These are phyloP conservation scores for Cicer cuneatum DNA, from an alignment of 306 rosid genomes.

Conservation along the genomic window DNA sequence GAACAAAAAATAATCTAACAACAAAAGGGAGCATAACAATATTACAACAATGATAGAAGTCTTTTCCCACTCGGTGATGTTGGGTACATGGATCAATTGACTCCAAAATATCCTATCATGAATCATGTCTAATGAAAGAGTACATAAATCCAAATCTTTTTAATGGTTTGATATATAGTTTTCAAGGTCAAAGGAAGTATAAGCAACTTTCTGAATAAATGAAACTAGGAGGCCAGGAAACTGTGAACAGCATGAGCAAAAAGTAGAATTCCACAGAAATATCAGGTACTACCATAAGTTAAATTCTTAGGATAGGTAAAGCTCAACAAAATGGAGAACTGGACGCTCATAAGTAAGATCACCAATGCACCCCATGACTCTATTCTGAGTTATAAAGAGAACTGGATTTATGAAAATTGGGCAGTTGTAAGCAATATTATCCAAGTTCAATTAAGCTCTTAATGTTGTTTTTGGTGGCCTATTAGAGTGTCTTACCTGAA, in stretches of 20 bases:
- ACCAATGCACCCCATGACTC: not conserved
- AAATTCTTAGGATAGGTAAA: slow-evolving; percentile 23
- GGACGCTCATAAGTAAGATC: slow-evolving; percentile 21
- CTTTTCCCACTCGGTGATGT: not conserved
- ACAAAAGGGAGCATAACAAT: slow-evolving; percentile 24
- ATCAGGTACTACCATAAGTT: not conserved
- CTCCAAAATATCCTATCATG: not conserved
- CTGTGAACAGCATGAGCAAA: slow-evolving; percentile 3
- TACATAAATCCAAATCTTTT: slow-evolving; percentile 14
- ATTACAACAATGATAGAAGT: not conserved
- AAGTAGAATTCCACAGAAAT: not conserved
- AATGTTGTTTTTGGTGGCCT: slow-evolving; percentile 8
- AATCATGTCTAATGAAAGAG: not conserved
- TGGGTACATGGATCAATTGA: not conserved
- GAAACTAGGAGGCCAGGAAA: slow-evolving; percentile 24
- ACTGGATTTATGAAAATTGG: slow-evolving; percentile 16
- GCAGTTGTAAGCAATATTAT: slow-evolving; percentile 14
- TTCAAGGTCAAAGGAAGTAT: not conserved
- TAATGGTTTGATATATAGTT: not conserved
- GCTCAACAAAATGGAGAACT: slow-evolving; percentile 14
- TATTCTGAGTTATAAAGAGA: slow-evolving; percentile 11
- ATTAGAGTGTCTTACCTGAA: slow-evolving; percentile 1
- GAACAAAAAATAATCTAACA: slow-evolving; percentile 33
- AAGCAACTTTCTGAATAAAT: slow-evolving; percentile 19
- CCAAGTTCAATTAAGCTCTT: not conserved